A percentile compares a stretch with the other conserved stretches of the same genome.
Conservation (phyloP, 2,329 filamentous ascomycete species). For the Myriangium duriaei region DNA sequence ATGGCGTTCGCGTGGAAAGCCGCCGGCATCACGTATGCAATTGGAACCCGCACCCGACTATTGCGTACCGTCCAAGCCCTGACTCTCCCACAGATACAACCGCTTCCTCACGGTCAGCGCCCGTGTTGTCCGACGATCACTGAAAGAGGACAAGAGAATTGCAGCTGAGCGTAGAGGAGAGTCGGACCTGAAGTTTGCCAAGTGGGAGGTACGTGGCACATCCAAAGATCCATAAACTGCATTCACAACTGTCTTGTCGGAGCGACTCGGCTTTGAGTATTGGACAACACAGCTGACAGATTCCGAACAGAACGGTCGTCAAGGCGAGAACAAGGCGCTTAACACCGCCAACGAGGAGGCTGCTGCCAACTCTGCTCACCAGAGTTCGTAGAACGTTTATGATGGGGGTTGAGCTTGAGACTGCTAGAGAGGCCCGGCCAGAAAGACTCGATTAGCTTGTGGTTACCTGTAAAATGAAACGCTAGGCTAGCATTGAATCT, state of each 20-base stretch:
- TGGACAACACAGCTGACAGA: constrained; percentile 9
- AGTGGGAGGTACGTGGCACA: constrained; percentile 73
- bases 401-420: no score
- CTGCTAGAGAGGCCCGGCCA: no score
- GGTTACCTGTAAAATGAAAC: no score
- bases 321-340: constrained; percentile 70
- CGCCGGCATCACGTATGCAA: constrained; percentile 81
- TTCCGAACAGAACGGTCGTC: constrained; percentile 73
- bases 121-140: constrained; percentile 86
- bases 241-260: no score
- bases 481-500: no score
- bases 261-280: no score
- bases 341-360: constrained; percentile 41
- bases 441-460: no score
- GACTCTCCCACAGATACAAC: constrained; percentile 67
- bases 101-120: constrained; percentile 94
- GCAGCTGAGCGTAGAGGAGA: constrained; percentile 78
- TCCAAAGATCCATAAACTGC: no score
- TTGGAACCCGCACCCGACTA: not conserved
- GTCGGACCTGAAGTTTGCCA: constrained; percentile 78
- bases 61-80: constrained; percentile 6
- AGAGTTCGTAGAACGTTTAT: not conserved
- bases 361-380: constrained; percentile 21
- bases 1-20: constrained; percentile 99
- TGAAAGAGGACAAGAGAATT: constrained; percentile 90